phyloP scores from a whole-genome alignment of 768 basidiomycete species.

The Antrodiella citrinella region DNA sequence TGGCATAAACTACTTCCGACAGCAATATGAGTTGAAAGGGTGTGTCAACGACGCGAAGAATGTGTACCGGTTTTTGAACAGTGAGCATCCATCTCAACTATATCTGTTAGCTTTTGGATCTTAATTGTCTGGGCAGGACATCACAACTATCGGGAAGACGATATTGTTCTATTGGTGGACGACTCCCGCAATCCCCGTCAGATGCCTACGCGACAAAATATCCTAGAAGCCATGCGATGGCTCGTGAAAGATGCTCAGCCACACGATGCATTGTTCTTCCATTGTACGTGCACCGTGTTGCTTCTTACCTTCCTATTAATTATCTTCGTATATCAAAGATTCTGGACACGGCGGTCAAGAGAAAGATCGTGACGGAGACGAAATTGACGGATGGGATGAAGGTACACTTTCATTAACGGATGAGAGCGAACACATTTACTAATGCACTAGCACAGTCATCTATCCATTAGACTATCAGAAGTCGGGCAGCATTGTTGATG shows the following conservation, averaged over 20 bases:
- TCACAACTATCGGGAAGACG: conserved; percentile 33
- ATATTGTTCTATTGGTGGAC: conserved; percentile 85
- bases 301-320: too few relatives aligned
- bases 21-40: conserved; percentile 59
- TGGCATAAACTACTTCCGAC: conserved; percentile 82
- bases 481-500: conserved; percentile 80
- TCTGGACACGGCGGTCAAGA: conserved; percentile 95
- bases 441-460: conserved; percentile 44
- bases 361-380: conserved; percentile 75
- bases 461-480: conserved; percentile 71
- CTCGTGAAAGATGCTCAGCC: conserved; percentile 73
- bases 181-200: conserved; percentile 53
- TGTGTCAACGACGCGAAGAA: conserved; percentile 92
- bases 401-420: conserved; percentile 28
- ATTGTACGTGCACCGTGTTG: conserved; percentile 42
- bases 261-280: conserved; percentile 87
- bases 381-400: conserved; percentile 81
- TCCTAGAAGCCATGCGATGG: conserved; percentile 86
- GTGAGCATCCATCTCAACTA: conserved; percentile 31
- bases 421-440: too few relatives aligned
- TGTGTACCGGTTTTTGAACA: conserved; percentile 65
- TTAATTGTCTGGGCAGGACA: too few relatives aligned
- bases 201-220: conserved; percentile 74
- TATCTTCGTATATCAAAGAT: conserved; percentile 44
- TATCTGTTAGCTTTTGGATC: too few relatives aligned